Evolutionary conservation across 768 basidiomycete genomes (phyloP), one percentile per base, ranked within the genome.

Genomic region (Naganishia vaughanmartiniae): DNA sequence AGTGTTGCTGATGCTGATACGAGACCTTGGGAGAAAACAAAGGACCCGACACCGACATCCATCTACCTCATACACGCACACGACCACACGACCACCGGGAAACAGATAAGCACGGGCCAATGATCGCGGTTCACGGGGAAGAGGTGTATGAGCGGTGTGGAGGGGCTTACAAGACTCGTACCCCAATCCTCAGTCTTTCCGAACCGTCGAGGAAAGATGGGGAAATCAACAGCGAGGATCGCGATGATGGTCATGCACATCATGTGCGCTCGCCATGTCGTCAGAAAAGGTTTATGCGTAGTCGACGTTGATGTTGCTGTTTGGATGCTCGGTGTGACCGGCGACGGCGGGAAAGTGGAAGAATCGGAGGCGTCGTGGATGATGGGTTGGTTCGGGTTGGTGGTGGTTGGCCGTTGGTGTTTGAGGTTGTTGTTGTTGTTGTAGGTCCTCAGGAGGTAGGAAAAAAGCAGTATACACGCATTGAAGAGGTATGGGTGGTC

Each of bases 41-140:
- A 98, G 0, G 94, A 93, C 15, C 96, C 96, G 1, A 97, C 95
- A 14, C 96, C 96, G 15, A 93, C 82, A 77, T 99, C 96, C 96
- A 98, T 99, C 95, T 99, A 72, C n/a, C 39, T 1, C 21, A 21
- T n/a, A 33, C 36, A 12, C 36, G 15, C 42, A 42, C 42, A 42
- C 42, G 42, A 36, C 34, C 34, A 12, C 34, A n/a, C n/a, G n/a
- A n/a, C n/a, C n/a, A n/a, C n/a, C n/a, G n/a, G n/a, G n/a, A n/a
- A n/a, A n/a, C n/a, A n/a, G n/a, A n/a, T n/a, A n/a, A n/a, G n/a
- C n/a, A n/a, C n/a, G n/a, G n/a, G n/a, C n/a, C n/a, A n/a, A n/a
- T n/a, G n/a, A n/a, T 6, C 36, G 36, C 36, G 6, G 36, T 5
- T 36, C 36, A 12, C 6, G 36, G 12, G 36, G 36, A 12, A 36